Base-by-base conservation (phyloP, 1,139 yeast species). In the Candida sp. region DNA sequence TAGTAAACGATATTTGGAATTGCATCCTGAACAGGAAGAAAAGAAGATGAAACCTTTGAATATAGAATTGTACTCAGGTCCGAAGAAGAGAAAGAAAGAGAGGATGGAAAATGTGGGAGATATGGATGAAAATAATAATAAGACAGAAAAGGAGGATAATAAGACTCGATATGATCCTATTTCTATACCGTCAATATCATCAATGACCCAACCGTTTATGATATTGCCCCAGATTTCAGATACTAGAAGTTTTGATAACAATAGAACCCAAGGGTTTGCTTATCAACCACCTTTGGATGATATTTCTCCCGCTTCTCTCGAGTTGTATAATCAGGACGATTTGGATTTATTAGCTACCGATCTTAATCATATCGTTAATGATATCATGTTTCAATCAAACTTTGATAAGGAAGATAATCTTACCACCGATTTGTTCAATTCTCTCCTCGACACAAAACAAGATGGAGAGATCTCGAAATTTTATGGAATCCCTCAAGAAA, bases 291-390 rank as follows among this genome's bases (percentile, higher is more conserved):
- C 12, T 34, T 43, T 29, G 36, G 22, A 34, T 27, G 33, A 27
- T 22, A 36, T 15, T 30, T 35, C 39, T 33, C 45, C 43, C 7
- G 32, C 49, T 5, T 27, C 44, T 35, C 42, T 43, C 19, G 47
- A 44, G 22, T 35, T 52, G 21, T 52, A 52, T 33, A 52, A 41
- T 51, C 55, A 58, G 27, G 61, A 61, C 8, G 73, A 67, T 49
- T 54, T 67, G 44, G 57, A 63, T 35, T 43, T 63, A 21, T 47
- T 66, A 27, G 73, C 73, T 2, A 45, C 61, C 2, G 71, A 66
- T 43, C 54, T 66, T 45, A 66, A 64, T 50, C 62, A 64, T 43
- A 57, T 67, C 37, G 71, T 66, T 29, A 61, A 53, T 41, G 65
- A 61, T 47, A 64, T 66, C 42, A 63, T 66, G 54, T 53, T 50